phyloP scores from a whole-genome alignment of 805 yeast species.

The Lipomyces japonicus region DNA sequence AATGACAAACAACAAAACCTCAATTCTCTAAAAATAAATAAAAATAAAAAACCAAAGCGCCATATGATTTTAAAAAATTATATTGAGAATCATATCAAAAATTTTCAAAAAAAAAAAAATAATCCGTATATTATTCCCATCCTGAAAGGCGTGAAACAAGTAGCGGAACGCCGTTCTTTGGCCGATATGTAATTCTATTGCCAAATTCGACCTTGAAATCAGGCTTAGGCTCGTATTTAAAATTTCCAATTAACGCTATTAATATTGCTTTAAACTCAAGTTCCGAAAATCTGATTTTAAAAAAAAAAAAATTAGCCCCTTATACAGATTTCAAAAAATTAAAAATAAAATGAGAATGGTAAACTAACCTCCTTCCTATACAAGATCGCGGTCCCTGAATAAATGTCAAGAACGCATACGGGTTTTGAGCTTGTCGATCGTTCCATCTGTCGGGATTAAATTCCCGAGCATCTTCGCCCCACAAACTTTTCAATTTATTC shows the following conservation, averaged over 20 bases:
- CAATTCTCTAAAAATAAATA: too few species aligned
- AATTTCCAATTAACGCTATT: slow-evolving; percentile 14
- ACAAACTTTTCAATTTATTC: slow-evolving; percentile 9
- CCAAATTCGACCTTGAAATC: slow-evolving; percentile 8
- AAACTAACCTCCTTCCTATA: slow-evolving; percentile 14
- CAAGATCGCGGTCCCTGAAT: slow-evolving; percentile 24
- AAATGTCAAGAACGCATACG: slow-evolving; percentile 18
- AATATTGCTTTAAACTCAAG: slow-evolving; percentile 18
- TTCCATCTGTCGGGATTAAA: slow-evolving; percentile 26
- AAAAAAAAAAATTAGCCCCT: too few species aligned
- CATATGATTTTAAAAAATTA: neutral
- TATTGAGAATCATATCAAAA: neutral
- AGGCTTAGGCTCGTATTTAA: slow-evolving; percentile 4
- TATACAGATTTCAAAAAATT: too few species aligned
- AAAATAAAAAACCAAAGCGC: neutral
- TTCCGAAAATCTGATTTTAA: slow-evolving; percentile 15
- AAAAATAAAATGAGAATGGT: neutral
- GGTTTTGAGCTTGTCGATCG: slow-evolving; percentile 6
- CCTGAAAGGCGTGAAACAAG: slow-evolving; percentile 1
- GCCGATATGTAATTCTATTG: slow-evolving; percentile 12
- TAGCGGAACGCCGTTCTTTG: slow-evolving; percentile 16
- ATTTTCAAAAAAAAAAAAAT: neutral
- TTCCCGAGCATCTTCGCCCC: slow-evolving; percentile 26
- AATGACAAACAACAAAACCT: too few species aligned
- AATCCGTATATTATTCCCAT: neutral